phyloP scores from a whole-genome alignment of 306 rosid species.

The Acacia confusa region DNA sequence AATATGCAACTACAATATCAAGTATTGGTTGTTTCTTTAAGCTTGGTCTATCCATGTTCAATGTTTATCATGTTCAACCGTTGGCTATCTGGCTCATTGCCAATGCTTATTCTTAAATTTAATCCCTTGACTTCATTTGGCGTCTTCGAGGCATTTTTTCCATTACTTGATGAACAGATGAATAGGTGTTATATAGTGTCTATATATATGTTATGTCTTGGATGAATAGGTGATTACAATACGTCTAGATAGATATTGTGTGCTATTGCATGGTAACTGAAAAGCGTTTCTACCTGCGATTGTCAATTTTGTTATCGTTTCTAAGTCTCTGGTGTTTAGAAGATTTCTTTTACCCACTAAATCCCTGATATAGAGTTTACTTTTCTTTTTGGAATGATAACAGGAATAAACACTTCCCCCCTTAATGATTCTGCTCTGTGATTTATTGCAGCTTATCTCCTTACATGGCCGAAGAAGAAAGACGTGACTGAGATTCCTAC shows the following conservation, averaged over 20 bases:
- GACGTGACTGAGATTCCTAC: conserved; percentile 34
- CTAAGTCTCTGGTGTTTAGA: neutral
- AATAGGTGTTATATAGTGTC: neutral
- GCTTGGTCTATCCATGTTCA: neutral
- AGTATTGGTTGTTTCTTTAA: neutral
- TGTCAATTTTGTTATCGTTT: neutral
- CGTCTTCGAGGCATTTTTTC: neutral
- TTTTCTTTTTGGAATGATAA: neutral
- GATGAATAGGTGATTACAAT: neutral
- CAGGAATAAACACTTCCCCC: neutral
- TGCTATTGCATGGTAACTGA: too few species aligned
- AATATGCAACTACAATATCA: neutral
- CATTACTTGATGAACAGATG: neutral
- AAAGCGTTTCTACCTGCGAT: neutral
- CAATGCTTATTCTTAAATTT: conserved; percentile 5
- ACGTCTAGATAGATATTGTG: too few species aligned
- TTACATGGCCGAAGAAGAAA: conserved; percentile 55
- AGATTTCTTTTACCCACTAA: neutral
- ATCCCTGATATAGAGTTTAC: conserved; percentile 5
- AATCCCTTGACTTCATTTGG: neutral
- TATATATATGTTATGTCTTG: neutral
- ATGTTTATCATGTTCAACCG: neutral
- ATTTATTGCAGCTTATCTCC: conserved; percentile 65
- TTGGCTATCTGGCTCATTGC: neutral
- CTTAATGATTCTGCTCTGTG: conserved; percentile 3